Base-by-base conservation (phyloP, 2,329 filamentous ascomycete genomes). In the Verticillium longisporum region DNA sequence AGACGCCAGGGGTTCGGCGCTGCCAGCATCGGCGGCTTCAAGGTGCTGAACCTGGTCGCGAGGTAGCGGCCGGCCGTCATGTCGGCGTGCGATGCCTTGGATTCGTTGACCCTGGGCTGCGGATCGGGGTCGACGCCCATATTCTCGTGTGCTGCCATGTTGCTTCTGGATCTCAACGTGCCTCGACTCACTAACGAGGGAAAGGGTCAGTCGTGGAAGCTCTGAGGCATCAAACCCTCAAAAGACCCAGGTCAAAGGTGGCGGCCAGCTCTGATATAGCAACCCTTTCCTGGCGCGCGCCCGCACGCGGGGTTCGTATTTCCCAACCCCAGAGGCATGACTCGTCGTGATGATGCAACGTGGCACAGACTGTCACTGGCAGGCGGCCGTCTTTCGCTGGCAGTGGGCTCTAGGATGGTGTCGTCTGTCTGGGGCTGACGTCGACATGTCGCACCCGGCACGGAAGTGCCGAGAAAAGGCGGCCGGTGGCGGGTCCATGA, bases 21-120 rank as follows among this genome's bases (percentile, higher is more conserved):
- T 58, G 79, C 78, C 55, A 76, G 70, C 77, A 86, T 82, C 1
- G 81, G 81, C 41, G 85, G 85, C 71, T 81, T 84, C 59, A 88
- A 77, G 15, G 80, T 77, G 11, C 77, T 76, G 66, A 87, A 64
- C 60, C 85, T 82, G 63, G 85, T 83, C 5, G 69, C 68, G 14
- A 80, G 57, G 69, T 86, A 87, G 55, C 72, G 68, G 31, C 75
- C 68, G 1, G 68, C 64, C n/a, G 78, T 74, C 80, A 82, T 83
- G 74, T 77, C 77, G 65, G 81, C 75, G 63, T 81, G 74, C 54
- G 78, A 77, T 59, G 80, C 73, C 37, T 74, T 66, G 61, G 59
- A 56, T 4, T 57, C 55, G 18, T 64, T 62, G 14, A 68, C 68
- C 37, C 37, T 32, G 18, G 36, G 13, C 36, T 57, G 37, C 36